Conservation (phyloP, 495 filamentous ascomycete species). For the Podospora appendiculata region DNA sequence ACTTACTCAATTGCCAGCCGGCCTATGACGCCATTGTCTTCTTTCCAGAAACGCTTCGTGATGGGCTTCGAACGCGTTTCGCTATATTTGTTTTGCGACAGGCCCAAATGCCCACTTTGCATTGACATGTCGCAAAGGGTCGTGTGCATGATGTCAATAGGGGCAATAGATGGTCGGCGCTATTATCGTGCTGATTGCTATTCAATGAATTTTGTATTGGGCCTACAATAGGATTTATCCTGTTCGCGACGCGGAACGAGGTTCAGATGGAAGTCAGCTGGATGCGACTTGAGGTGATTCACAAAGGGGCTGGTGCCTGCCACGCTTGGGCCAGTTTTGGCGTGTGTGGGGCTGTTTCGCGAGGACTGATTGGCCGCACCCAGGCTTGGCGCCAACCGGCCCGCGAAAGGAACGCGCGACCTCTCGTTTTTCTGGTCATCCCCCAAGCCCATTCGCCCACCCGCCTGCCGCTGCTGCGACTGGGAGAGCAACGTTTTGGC, state of each 20-base stretch:
- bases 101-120: no score
- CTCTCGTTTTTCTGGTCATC: slow-evolving; percentile 2
- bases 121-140: no score
- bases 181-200: no score
- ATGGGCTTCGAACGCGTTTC: slow-evolving; percentile 18
- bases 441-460: no score
- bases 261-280: neutral
- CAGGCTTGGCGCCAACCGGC: neutral
- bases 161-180: no score
- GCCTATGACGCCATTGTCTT: slow-evolving; percentile 22
- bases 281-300: slow-evolving; percentile 20
- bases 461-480: neutral
- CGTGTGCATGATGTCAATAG: no score
- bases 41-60: slow-evolving; percentile 10
- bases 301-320: slow-evolving; percentile 24
- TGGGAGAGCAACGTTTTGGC: neutral
- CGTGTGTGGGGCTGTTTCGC: neutral
- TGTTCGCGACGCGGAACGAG: neutral
- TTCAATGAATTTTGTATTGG: no score
- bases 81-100: no score
- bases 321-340: slow-evolving; percentile 9
- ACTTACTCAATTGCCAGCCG: slow-evolving; percentile 7
- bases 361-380: slow-evolving; percentile 3
- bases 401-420: slow-evolving; percentile 13
- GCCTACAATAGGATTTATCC: neutral